Evolutionary conservation across 2,329 filamentous ascomycete genomes (phyloP).

Genomic region (Pestalotiopsis sp.): DNA sequence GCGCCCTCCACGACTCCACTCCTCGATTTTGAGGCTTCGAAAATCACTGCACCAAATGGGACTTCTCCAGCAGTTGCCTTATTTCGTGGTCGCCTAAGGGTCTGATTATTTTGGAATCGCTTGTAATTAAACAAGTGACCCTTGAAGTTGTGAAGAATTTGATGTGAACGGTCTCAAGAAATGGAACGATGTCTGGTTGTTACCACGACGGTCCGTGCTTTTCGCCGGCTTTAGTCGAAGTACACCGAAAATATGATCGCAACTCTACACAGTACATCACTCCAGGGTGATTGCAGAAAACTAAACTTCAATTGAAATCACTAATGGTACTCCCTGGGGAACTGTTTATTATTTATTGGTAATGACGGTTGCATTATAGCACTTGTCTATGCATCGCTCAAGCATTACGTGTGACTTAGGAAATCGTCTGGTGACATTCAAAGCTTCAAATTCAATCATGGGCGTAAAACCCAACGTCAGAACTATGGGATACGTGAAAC

Average conservation of each 20-base stretch:
- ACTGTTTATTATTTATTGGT: too few relatives aligned
- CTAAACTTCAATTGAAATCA: background rate
- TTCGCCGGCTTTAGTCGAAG: background rate
- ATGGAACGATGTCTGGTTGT: background rate
- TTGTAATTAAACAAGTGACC: too few relatives aligned
- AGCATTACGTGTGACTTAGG: too few relatives aligned
- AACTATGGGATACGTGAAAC: background rate
- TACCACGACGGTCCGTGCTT: background rate
- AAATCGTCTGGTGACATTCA: background rate
- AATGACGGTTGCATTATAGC: background rate
- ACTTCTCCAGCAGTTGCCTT: too few relatives aligned
- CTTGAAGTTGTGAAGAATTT: background rate
- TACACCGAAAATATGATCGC: too few relatives aligned
- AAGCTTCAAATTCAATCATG: background rate
- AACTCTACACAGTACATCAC: too few relatives aligned
- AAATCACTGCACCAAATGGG: background rate
- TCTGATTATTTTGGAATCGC: too few relatives aligned
- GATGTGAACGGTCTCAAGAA: background rate
- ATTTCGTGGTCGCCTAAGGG: too few relatives aligned
- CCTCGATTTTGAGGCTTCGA: background rate
- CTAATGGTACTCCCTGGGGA: background rate
- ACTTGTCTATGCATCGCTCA: too few relatives aligned
- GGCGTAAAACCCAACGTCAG: background rate
- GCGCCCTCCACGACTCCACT: background rate
- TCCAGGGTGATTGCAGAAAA: too few relatives aligned